These are phyloP conservation scores for Rhizophagus sp. DNA, from an alignment of 192 early-diverging fungal genomes.

Conservation along the genomic window DNA sequence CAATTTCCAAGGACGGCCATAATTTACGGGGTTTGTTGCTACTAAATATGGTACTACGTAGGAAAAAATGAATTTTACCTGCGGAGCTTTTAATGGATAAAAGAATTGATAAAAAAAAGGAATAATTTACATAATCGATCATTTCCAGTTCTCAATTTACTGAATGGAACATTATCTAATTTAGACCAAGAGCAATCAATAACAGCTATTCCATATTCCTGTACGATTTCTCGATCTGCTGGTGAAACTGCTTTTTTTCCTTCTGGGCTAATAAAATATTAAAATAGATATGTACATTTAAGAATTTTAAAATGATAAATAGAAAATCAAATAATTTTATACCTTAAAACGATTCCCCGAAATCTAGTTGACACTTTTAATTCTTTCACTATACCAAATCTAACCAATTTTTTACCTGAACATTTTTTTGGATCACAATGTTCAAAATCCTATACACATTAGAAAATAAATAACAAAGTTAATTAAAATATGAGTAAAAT, in stretches of 20 bases:
- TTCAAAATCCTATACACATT: conserved; percentile 83
- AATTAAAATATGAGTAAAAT: background rate
- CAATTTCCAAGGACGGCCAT: conserved; percentile 93
- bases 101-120: background rate
- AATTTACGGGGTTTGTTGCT: conserved; percentile 97
- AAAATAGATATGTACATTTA: background rate
- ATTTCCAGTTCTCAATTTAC: conserved; percentile 77
- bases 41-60: conserved; percentile 86
- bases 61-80: background rate
- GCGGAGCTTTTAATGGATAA: background rate
- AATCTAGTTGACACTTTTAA: conserved; percentile 85
- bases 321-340: conserved; percentile 22
- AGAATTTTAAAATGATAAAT: background rate
- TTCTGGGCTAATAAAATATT: conserved; percentile 58
- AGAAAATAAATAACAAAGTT: background rate
- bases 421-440: conserved; percentile 99
- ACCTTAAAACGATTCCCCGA: conserved; percentile 86
- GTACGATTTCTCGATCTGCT: conserved; percentile 78
- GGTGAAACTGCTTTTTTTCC: conserved; percentile 87
- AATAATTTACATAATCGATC: conserved; percentile 75
- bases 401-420: conserved; percentile 87
- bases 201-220: conserved; percentile 79
- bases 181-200: conserved; percentile 98
- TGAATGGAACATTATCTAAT: conserved; percentile 93
- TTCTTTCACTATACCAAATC: conserved; percentile 75